Evolutionary conservation across 2,329 filamentous ascomycete species (phyloP).

Genomic region (Pseudocercospora crystallina): DNA sequence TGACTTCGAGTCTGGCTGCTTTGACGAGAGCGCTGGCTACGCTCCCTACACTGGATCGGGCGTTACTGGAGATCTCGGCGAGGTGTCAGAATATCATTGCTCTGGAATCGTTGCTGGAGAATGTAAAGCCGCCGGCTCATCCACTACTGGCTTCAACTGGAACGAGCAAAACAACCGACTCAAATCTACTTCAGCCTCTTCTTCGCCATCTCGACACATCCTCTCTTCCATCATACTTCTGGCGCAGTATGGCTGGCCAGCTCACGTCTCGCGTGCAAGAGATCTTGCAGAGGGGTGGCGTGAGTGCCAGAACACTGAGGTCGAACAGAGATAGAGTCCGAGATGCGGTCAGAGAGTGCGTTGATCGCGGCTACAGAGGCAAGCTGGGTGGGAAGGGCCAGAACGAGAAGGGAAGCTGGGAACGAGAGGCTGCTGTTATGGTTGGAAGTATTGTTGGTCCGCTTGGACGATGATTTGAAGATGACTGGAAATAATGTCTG

Average conservation of each 20-base stretch:
- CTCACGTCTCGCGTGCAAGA: constrained; percentile 79
- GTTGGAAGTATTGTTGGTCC: constrained; percentile 74
- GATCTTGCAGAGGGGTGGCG: constrained; percentile 77
- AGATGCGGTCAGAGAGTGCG: constrained; percentile 78
- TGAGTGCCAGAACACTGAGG: constrained; percentile 76
- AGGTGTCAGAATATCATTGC: constrained; percentile 91
- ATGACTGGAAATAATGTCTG: background rate
- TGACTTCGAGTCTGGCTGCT: constrained; percentile 75
- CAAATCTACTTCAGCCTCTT: constrained; percentile 68
- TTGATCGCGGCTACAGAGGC: constrained; percentile 62
- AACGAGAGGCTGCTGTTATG: constrained; percentile 93
- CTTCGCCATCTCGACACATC: constrained; percentile 75
- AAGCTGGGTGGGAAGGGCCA: constrained; percentile 38
- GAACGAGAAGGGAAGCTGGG: constrained; percentile 63
- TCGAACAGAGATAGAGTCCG: constrained; percentile 72
- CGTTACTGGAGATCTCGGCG: constrained; percentile 75
- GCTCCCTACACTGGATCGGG: constrained; percentile 77
- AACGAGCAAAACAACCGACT: constrained; percentile 18
- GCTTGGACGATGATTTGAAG: constrained; percentile 31
- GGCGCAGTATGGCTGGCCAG: constrained; percentile 80
- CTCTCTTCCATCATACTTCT: constrained; percentile 87
- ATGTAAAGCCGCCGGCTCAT: constrained; percentile 66
- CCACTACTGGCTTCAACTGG: constrained; percentile 49
- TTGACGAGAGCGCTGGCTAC: constrained; percentile 75
- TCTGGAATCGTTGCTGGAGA: constrained; percentile 73